Percentiles rank a stretch among this genome's conserved stretches.
Evolutionary conservation across 106 monocot species (phyloP).

Genomic region (Narthecium ossifragum): DNA sequence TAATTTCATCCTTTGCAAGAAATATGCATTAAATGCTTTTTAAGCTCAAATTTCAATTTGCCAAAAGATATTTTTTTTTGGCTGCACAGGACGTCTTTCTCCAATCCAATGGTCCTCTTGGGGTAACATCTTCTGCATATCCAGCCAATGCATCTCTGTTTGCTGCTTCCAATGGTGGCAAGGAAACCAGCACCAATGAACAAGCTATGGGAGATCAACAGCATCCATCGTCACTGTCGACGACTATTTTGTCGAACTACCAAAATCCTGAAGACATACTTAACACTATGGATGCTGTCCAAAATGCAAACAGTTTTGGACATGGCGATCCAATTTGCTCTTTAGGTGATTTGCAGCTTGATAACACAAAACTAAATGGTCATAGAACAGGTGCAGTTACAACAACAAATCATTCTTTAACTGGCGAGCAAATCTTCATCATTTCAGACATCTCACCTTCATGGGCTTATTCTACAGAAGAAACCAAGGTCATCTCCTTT

Average conservation of each 20-base stretch:
- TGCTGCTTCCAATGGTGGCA: constrained; percentile 11
- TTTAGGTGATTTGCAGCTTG: constrained; percentile 16
- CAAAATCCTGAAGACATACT: no score
- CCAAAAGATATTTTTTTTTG: constrained; percentile 1
- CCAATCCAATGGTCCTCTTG: not conserved
- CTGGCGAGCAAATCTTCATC: constrained; percentile 24
- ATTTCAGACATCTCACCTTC: constrained; percentile 67
- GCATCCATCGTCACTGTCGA: constrained; percentile 1
- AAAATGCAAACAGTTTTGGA: constrained; percentile 33
- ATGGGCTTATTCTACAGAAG: constrained; percentile 58
- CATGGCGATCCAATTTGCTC: constrained; percentile 22
- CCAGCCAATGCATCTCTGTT: not conserved
- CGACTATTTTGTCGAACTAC: no score
- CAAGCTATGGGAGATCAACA: constrained; percentile 16
- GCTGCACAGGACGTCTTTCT: constrained; percentile 5
- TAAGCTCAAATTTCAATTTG: no score
- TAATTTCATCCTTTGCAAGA: no score
- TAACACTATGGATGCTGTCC: no score
- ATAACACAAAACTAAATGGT: constrained; percentile 4
- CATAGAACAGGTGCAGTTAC: constrained; percentile 10
- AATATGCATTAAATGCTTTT: no score
- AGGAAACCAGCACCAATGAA: no score
- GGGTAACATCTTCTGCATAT: constrained; percentile 5
- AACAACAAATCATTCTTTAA: constrained; percentile 4
- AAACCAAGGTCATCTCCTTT: constrained; percentile 99